Base-by-base conservation (phyloP, 768 basidiomycete genomes). In the Kwoniella heveanensis region DNA sequence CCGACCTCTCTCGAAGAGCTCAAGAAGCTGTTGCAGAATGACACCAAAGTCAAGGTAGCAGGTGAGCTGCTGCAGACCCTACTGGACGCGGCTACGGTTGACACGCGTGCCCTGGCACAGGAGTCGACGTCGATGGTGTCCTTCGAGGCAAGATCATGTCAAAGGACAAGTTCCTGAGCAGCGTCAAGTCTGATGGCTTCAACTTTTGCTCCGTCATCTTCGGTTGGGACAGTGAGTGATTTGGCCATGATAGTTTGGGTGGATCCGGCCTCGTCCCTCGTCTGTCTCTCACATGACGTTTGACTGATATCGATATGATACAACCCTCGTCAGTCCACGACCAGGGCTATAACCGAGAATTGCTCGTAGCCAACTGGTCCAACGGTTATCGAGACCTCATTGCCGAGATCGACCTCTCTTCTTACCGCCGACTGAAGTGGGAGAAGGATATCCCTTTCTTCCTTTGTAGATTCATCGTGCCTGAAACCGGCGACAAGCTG, bases 141-240 rank as follows among this genome's bases (percentile, higher is more conserved):
- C 83, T 96, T 17, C 85, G 95, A 30, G 95, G 95, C n/a, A 97
- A 97, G 81, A 90, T 88, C 62, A 77, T 96, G 92, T 90, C 89
- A 17, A 96, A 90, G 81, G 84, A 88, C 54, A 98, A 98, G 81
- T 96, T 98, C 77, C 76, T 96, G 32, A 87, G 87, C 53, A 89
- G 91, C 0, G 90, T 84, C 8, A 85, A 87, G 54, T 58, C 65
- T 0, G 87, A 88, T 66, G 92, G 92, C 0, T 95, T 96, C 77
- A 91, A 92, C 5, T 96, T 94, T 82, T 95, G 91, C 82, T 91
- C 89, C 71, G 90, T 94, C 52, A 86, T 94, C 60, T 97, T 94
- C 46, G 73, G 73, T 1, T 73, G 74, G 72, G 72, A 76, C 56
- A 69, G 73, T 75, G 52, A 49, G 73, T 63, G 21, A 13, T 25